A percentile compares a stretch with the other conserved stretches of the same genome.
phyloP scores from a whole-genome alignment of 257 asterid genomes.

The Verbena officinalis region DNA sequence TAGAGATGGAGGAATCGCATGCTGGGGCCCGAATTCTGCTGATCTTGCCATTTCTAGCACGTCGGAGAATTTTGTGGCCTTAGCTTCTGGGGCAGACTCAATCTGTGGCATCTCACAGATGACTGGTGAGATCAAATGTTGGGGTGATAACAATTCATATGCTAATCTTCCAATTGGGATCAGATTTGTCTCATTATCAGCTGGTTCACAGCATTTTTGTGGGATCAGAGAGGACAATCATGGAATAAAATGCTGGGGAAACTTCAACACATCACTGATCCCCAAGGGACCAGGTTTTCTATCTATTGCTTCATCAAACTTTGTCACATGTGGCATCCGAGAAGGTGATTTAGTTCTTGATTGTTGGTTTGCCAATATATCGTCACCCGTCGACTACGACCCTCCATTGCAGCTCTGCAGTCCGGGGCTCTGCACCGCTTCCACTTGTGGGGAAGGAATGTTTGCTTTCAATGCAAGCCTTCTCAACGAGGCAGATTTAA shows the following conservation, averaged over 20 bases:
- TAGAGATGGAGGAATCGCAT: slow-evolving; percentile 58
- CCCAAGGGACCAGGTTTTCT: slow-evolving; percentile 88
- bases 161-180: slow-evolving; percentile 51
- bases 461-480: slow-evolving; percentile 90
- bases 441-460: slow-evolving; percentile 59
- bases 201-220: slow-evolving; percentile 76
- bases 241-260: slow-evolving; percentile 90
- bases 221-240: slow-evolving; percentile 85
- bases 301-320: slow-evolving; percentile 73
- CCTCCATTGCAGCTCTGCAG: slow-evolving; percentile 96
- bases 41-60: slow-evolving; percentile 40
- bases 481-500: slow-evolving; percentile 82
- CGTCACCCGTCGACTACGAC: slow-evolving; percentile 50
- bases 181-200: slow-evolving; percentile 65
- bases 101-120: slow-evolving; percentile 66
- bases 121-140: slow-evolving; percentile 69
- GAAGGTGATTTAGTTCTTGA: slow-evolving; percentile 88
- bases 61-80: slow-evolving; percentile 39
- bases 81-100: slow-evolving; percentile 65
- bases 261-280: slow-evolving; percentile 61
- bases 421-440: slow-evolving; percentile 77
- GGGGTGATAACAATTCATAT: slow-evolving; percentile 55
- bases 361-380: slow-evolving; percentile 69
- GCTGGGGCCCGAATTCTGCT: slow-evolving; percentile 82
- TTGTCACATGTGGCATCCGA: slow-evolving; percentile 76